Evolutionary conservation across 352 stramenopile species (phyloP).

Genomic region (Phytopythium helicoides): DNA sequence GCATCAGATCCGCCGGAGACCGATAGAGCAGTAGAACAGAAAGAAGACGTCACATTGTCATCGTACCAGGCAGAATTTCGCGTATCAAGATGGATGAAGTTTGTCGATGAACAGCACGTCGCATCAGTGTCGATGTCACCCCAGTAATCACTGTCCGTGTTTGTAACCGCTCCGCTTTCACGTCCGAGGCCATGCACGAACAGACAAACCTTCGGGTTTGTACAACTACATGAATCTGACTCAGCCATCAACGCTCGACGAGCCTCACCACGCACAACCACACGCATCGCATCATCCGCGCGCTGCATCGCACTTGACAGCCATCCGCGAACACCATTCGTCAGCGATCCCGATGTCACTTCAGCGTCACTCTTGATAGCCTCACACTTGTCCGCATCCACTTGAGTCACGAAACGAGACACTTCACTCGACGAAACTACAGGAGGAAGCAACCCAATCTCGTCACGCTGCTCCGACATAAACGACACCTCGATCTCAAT

Average conservation of each 20-base stretch:
- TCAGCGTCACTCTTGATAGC: not conserved
- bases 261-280: slow-evolving; percentile 5
- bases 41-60: slow-evolving; percentile 11
- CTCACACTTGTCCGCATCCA: slow-evolving; percentile 2
- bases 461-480: slow-evolving; percentile 1
- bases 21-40: slow-evolving; percentile 16
- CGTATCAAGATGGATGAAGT: slow-evolving; percentile 31
- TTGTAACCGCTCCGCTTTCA: slow-evolving; percentile 4
- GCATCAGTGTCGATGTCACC: slow-evolving; percentile 18
- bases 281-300: slow-evolving; percentile 10
- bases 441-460: slow-evolving; percentile 2
- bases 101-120: slow-evolving; percentile 29
- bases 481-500: slow-evolving; percentile 15
- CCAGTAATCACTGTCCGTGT: slow-evolving; percentile 17
- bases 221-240: slow-evolving; percentile 9
- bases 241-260: slow-evolving; percentile 10
- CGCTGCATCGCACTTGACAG: slow-evolving; percentile 7
- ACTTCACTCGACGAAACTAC: too few species aligned
- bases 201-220: slow-evolving; percentile 23
- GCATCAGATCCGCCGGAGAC: slow-evolving; percentile 8
- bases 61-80: slow-evolving; percentile 21
- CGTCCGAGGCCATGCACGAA: slow-evolving; percentile 28
- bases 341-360: not conserved
- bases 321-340: slow-evolving; percentile 4
- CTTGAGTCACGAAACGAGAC: too few species aligned